A percentile compares a stretch with the other conserved stretches of the same genome.
Conservation (phyloP, 306 rosid species). For the Canavalia ensiformis region DNA sequence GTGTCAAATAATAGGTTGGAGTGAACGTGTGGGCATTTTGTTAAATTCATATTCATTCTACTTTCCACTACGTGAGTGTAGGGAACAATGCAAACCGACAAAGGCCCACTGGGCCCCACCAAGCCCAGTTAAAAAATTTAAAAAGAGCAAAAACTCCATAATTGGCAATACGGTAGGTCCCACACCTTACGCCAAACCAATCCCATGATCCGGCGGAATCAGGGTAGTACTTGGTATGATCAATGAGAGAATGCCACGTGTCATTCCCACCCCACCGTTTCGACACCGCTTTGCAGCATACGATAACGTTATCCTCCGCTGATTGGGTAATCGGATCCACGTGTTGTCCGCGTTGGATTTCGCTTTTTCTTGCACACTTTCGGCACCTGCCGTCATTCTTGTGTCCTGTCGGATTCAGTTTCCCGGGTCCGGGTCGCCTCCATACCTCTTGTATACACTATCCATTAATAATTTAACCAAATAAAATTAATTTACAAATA, state of each 20-base stretch:
- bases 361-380: slow-evolving; percentile 40
- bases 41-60: background rate
- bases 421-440: background rate
- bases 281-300: slow-evolving; percentile 26
- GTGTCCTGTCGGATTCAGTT: background rate
- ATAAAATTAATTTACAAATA: too few species aligned
- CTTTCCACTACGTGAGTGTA: slow-evolving; percentile 34
- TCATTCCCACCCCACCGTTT: background rate
- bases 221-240: background rate
- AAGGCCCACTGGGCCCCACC: slow-evolving; percentile 36
- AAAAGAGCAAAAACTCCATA: background rate
- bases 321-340: slow-evolving; percentile 58
- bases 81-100: slow-evolving; percentile 49
- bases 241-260: slow-evolving; percentile 40
- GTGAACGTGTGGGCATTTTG: slow-evolving; percentile 47
- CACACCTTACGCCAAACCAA: background rate
- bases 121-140: background rate
- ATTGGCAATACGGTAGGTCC: slow-evolving; percentile 42
- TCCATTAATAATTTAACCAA: too few species aligned
- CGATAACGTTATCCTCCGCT: slow-evolving; percentile 67
- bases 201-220: slow-evolving; percentile 28
- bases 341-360: slow-evolving; percentile 51
- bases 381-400: slow-evolving; percentile 36
- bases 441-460: background rate
- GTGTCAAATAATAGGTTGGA: slow-evolving; percentile 44